Evolutionary conservation across 352 stramenopile genomes (phyloP).

Genomic region (Saprolegnia parasitica): DNA sequence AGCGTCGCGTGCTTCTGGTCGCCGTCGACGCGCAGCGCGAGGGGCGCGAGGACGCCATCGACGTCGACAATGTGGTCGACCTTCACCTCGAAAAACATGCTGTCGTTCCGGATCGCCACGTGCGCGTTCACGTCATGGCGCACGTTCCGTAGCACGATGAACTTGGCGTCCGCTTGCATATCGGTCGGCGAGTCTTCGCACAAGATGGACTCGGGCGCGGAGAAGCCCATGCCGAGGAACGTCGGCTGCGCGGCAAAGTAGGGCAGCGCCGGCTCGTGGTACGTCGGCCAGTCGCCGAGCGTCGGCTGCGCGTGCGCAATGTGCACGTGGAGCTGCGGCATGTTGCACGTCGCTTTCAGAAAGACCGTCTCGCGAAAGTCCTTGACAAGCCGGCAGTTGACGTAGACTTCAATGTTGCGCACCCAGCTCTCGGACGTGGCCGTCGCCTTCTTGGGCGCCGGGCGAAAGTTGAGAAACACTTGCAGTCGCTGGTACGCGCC

Average conservation of each 20-base stretch:
- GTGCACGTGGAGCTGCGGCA: slow-evolving; percentile 68
- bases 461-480: slow-evolving; percentile 84
- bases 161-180: slow-evolving; percentile 36
- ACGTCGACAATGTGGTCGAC: slow-evolving; percentile 68
- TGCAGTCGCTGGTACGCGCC: slow-evolving; percentile 63
- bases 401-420: slow-evolving; percentile 83
- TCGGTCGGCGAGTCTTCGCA: slow-evolving; percentile 31
- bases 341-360: slow-evolving; percentile 68
- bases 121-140: slow-evolving; percentile 54
- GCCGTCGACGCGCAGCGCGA: neutral
- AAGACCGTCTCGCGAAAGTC: slow-evolving; percentile 84
- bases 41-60: slow-evolving; percentile 40
- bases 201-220: slow-evolving; percentile 64
- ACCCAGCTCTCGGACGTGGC: slow-evolving; percentile 52
- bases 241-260: slow-evolving; percentile 49
- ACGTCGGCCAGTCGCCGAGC: slow-evolving; percentile 33
- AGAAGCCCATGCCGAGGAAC: slow-evolving; percentile 79
- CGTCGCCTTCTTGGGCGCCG: slow-evolving; percentile 35
- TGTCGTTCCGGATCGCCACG: slow-evolving; percentile 78
- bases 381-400: slow-evolving; percentile 84
- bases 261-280: slow-evolving; percentile 27
- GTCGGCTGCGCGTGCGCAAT: slow-evolving; percentile 47
- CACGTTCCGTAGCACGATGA: slow-evolving; percentile 72
- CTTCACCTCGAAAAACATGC: slow-evolving; percentile 75
- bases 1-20: slow-evolving; percentile 37